These are phyloP conservation scores for Teunomyces aglyptinius DNA, from an alignment of 805 yeast species.

Conservation along the genomic window DNA sequence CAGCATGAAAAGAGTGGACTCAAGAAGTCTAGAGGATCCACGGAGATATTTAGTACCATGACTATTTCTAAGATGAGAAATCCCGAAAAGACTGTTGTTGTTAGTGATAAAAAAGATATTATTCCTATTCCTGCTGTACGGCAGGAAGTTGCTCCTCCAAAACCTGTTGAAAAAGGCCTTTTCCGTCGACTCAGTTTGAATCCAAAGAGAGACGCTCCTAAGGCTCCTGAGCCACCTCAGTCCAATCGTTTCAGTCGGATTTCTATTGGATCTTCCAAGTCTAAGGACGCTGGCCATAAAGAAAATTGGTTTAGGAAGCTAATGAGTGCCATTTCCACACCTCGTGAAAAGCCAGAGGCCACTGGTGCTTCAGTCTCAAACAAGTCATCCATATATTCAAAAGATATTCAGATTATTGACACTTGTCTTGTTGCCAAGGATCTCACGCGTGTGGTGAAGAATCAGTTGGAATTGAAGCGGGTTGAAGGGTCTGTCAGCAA, in stretches of 20 bases:
- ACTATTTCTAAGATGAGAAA: slow-evolving; percentile 10
- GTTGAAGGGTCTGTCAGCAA: slow-evolving; percentile 49
- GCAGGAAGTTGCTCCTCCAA: neutral
- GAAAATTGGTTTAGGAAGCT: slow-evolving; percentile 41
- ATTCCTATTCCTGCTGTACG: slow-evolving; percentile 2
- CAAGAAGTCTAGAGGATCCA: slow-evolving; percentile 24
- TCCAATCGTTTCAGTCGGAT: slow-evolving; percentile 36
- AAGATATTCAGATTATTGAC: slow-evolving; percentile 33
- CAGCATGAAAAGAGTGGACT: slow-evolving; percentile 6
- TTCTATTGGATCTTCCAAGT: slow-evolving; percentile 23
- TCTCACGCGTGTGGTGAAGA: slow-evolving; percentile 34
- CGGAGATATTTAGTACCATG: slow-evolving; percentile 31
- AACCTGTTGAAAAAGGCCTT: slow-evolving; percentile 8
- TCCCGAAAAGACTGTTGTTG: slow-evolving; percentile 1
- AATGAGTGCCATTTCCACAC: slow-evolving; percentile 18
- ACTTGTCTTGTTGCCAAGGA: slow-evolving; percentile 28
- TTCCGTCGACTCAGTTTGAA: slow-evolving; percentile 31
- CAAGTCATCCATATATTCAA: slow-evolving; percentile 6
- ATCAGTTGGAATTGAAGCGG: slow-evolving; percentile 44
- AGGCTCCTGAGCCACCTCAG: slow-evolving; percentile 23
- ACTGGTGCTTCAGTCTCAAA: slow-evolving; percentile 3
- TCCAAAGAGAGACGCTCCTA: slow-evolving; percentile 41
- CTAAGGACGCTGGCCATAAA: slow-evolving; percentile 15
- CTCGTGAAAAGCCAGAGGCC: slow-evolving; percentile 4
- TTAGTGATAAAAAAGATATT: neutral